A percentile compares a stretch with the other conserved stretches of the same genome.
phyloP scores from a whole-genome alignment of 192 early-diverging fungal species.

The Coemansia sp. region DNA sequence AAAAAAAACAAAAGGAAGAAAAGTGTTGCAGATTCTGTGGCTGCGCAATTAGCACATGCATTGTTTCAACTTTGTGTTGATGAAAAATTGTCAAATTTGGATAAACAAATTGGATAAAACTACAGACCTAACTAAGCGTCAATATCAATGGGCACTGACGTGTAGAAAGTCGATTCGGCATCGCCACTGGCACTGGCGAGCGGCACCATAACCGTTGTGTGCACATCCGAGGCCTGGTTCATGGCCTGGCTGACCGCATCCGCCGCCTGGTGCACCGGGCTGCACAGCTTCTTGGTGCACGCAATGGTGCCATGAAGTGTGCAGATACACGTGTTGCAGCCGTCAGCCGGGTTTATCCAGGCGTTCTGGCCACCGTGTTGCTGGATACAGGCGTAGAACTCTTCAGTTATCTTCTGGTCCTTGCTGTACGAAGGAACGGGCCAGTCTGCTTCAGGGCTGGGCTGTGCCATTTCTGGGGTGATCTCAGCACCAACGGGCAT shows the following conservation, averaged over 20 bases:
- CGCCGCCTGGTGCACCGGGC: not conserved
- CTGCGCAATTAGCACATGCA: constrained; percentile 23
- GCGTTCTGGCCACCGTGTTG: constrained; percentile 20
- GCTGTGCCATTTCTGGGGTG: not conserved
- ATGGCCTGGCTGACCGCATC: constrained; percentile 2
- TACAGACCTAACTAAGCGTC: constrained; percentile 5
- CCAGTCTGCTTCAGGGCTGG: not conserved
- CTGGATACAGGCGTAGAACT: constrained; percentile 30
- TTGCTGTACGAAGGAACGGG: not conserved
- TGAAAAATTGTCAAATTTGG: not conserved
- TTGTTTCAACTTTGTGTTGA: not conserved
- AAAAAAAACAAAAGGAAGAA: constrained; percentile 7
- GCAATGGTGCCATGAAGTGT: constrained; percentile 19
- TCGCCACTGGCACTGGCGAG: constrained; percentile 1
- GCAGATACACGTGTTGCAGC: constrained; percentile 43
- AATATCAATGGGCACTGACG: constrained; percentile 24
- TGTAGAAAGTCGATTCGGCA: constrained; percentile 7
- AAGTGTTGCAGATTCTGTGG: not conserved
- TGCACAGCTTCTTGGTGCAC: constrained; percentile 47
- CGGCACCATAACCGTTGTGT: constrained; percentile 23
- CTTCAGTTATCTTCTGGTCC: constrained; percentile 17
- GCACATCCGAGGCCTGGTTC: constrained; percentile 4
- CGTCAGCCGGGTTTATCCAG: constrained; percentile 28
- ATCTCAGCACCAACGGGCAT: constrained; percentile 5
- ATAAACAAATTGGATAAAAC: not conserved